phyloP scores from a whole-genome alignment of 257 asterid species.

The Solanum sitiens region DNA sequence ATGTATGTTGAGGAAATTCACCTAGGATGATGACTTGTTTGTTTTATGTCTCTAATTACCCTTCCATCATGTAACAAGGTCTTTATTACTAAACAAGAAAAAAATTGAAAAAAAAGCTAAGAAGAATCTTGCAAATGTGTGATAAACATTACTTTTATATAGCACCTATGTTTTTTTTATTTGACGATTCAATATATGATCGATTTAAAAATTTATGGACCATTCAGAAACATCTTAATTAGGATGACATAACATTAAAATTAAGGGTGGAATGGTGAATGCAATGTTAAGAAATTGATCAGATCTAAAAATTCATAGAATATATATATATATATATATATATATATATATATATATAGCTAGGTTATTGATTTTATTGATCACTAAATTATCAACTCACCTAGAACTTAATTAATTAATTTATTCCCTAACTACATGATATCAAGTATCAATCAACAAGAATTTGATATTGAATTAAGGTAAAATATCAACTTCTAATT shows the following conservation, averaged over 20 bases:
- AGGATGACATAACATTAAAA: neutral
- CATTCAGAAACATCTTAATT: neutral
- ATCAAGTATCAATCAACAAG: neutral
- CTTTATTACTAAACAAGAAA: neutral
- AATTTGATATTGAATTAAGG: neutral
- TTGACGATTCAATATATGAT: neutral
- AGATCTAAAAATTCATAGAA: neutral
- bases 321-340: neutral
- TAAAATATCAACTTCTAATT: neutral
- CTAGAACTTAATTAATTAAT: too few relatives aligned
- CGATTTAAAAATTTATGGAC: neutral
- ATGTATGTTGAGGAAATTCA: neutral
- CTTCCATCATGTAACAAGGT: neutral
- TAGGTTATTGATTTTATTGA: neutral
- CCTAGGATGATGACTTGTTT: neutral
- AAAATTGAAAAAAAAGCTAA: too few relatives aligned
- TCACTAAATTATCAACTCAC: neutral
- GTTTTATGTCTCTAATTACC: neutral
- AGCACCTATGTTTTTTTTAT: neutral
- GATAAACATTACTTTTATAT: neutral
- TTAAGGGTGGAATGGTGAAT: neutral
- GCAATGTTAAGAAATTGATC: neutral
- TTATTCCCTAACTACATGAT: too few relatives aligned
- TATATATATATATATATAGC: neutral
- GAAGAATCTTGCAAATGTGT: too few relatives aligned